phyloP scores from a whole-genome alignment of 2,329 filamentous ascomycete genomes.

The Cyanodermella asteris region DNA sequence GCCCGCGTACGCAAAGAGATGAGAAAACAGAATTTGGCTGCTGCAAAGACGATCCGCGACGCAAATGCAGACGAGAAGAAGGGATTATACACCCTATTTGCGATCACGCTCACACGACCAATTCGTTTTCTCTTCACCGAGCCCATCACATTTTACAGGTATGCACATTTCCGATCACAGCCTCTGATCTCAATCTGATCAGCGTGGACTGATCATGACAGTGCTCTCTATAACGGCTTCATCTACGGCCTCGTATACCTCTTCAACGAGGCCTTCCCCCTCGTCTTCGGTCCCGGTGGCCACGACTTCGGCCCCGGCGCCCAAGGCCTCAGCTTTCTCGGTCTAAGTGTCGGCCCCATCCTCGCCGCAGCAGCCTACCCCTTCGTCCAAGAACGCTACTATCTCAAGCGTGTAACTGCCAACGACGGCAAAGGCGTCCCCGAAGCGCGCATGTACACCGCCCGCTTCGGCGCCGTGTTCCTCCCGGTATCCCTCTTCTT shows the following conservation, averaged over 20 bases:
- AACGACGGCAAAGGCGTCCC: slow-evolving; percentile 1
- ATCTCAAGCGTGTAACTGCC: slow-evolving; percentile 14
- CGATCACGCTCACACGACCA: slow-evolving; percentile 22
- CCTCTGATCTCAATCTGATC: too few species aligned
- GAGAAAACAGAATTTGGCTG: not conserved
- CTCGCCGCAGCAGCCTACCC: too few species aligned
- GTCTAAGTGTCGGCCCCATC: slow-evolving; percentile 16
- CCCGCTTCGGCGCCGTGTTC: slow-evolving; percentile 5
- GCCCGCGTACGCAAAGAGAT: too few species aligned
- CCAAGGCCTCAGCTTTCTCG: slow-evolving; percentile 20
- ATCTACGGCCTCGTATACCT: slow-evolving; percentile 27
- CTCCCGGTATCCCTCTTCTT: slow-evolving; percentile 8
- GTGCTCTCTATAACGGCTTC: slow-evolving; percentile 27
- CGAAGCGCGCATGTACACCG: slow-evolving; percentile 1
- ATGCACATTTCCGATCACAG: too few species aligned
- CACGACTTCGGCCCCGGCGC: slow-evolving; percentile 19
- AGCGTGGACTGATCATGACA: too few species aligned
- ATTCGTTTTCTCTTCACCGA: slow-evolving; percentile 25
- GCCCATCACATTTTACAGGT: slow-evolving; percentile 25
- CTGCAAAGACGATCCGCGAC: too few species aligned
- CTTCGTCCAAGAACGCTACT: slow-evolving; percentile 23
- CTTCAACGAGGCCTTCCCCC: slow-evolving; percentile 26
- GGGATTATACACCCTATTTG: too few species aligned
- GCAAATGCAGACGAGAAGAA: too few species aligned
- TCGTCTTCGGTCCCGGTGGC: slow-evolving; percentile 25